A percentile compares a stretch with the other conserved stretches of the same genome.
These are phyloP conservation scores for Neurospora intermedia DNA, from an alignment of 495 filamentous ascomycete species.

Conservation along the genomic window DNA sequence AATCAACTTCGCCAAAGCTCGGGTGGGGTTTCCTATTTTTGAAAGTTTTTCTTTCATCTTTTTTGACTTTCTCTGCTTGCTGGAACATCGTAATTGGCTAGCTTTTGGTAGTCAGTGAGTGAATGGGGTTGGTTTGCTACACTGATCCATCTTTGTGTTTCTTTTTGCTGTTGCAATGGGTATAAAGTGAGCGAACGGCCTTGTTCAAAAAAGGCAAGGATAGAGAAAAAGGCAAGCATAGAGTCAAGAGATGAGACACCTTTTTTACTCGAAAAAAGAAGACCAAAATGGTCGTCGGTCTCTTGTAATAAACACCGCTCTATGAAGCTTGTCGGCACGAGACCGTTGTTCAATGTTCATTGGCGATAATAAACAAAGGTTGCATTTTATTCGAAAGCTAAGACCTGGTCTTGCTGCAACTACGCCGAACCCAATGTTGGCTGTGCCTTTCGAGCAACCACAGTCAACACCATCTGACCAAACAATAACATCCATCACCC, in stretches of 20 bases:
- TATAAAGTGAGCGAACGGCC: no score
- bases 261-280: no score
- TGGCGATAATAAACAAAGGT: neutral
- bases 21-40: neutral
- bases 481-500: neutral
- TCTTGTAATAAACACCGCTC: neutral
- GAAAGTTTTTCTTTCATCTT: neutral
- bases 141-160: no score
- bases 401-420: slow-evolving; percentile 35
- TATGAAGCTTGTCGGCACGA: neutral
- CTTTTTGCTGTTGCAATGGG: no score
- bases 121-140: no score
- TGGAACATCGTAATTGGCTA: no score
- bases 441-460: neutral
- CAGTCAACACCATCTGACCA: neutral
- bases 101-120: no score
- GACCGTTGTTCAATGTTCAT: neutral
- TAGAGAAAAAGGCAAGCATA: no score
- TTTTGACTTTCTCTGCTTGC: neutral
- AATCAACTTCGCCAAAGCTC: neutral
- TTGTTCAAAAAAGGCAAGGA: neutral
- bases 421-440: neutral
- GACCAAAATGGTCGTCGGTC: no score
- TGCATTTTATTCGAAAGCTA: slow-evolving; percentile 9
- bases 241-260: no score